Conservation (phyloP, 441 rosid genomes). For the Lagerstroemia fauriei region DNA sequence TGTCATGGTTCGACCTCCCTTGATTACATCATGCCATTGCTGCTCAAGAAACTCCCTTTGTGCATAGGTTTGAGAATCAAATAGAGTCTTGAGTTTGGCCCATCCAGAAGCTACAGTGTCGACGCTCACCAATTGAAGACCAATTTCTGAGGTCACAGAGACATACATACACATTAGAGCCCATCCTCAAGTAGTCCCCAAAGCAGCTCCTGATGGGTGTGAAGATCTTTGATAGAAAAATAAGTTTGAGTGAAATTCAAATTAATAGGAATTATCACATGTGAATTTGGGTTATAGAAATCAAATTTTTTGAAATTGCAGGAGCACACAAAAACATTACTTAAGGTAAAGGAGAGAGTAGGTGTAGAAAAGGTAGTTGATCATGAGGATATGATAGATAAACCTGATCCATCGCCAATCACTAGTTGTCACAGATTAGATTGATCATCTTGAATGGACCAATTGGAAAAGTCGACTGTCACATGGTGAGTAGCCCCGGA, state of each 20-base stretch:
- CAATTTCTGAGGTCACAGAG: not conserved
- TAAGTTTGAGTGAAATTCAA: conserved; percentile 20
- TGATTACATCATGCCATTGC: not conserved
- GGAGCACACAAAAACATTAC: conserved; percentile 1
- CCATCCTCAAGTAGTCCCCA: not conserved
- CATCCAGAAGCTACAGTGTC: not conserved
- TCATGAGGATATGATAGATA: not conserved
- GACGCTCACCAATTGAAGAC: not conserved
- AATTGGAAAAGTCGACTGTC: not conserved
- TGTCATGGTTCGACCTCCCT: not conserved
- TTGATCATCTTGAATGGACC: not conserved
- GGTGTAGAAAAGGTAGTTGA: not conserved
- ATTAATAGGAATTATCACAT: not conserved
- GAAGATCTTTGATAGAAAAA: conserved; percentile 18
- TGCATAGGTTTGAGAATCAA: not conserved
- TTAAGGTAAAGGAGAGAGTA: not conserved
- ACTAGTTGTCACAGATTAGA: not conserved
- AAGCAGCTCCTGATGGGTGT: not conserved
- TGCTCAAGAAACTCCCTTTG: not conserved
- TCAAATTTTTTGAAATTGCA: not conserved
- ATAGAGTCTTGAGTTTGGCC: not conserved
- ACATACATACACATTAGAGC: not conserved
- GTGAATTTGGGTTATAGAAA: not conserved
- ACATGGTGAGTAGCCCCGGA: not conserved
- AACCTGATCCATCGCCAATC: not conserved